Evolutionary conservation across 129 eudicot species (phyloP).

Genomic region (Helichrysum umbraculigerum): DNA sequence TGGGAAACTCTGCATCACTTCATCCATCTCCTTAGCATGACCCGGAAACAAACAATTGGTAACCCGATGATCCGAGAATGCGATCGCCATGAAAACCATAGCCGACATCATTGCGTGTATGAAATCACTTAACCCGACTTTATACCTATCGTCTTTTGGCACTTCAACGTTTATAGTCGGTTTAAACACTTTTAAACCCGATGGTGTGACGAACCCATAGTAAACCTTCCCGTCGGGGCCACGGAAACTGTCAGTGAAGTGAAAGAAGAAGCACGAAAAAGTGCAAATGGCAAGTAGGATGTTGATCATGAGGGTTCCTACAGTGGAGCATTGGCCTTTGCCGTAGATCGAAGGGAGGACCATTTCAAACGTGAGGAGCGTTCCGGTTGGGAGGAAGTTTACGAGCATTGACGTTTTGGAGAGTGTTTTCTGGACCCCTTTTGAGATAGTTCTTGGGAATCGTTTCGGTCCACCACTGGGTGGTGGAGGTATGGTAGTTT

Average conservation of each 20-base stretch:
- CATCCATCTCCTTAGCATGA: slow-evolving; percentile 78
- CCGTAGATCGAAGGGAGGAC: slow-evolving; percentile 80
- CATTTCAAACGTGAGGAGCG: slow-evolving; percentile 87
- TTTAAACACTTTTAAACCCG: slow-evolving; percentile 75
- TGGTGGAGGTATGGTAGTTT: slow-evolving; percentile 27
- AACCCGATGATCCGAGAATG: slow-evolving; percentile 77
- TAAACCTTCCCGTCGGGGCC: slow-evolving; percentile 75
- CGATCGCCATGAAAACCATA: slow-evolving; percentile 75
- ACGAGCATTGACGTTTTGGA: slow-evolving; percentile 88
- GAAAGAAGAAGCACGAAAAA: slow-evolving; percentile 88
- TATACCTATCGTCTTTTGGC: slow-evolving; percentile 68
- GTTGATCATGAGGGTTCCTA: slow-evolving; percentile 63
- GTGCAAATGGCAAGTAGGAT: slow-evolving; percentile 56
- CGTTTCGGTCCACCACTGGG: slow-evolving; percentile 33
- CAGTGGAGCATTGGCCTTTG: slow-evolving; percentile 55
- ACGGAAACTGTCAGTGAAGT: slow-evolving; percentile 87
- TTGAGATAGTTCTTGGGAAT: slow-evolving; percentile 46
- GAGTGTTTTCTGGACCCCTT: slow-evolving; percentile 78
- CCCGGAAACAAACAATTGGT: slow-evolving; percentile 77
- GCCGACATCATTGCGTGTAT: slow-evolving; percentile 80
- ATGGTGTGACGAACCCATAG: slow-evolving; percentile 75
- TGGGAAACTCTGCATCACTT: slow-evolving; percentile 88
- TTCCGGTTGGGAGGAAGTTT: slow-evolving; percentile 96
- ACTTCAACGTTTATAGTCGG: slow-evolving; percentile 52
- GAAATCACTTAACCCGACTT: slow-evolving; percentile 56